A percentile compares a stretch with the other conserved stretches of the same genome.
Conservation (phyloP, 768 basidiomycete species). For the Leccinum uliginosum region DNA sequence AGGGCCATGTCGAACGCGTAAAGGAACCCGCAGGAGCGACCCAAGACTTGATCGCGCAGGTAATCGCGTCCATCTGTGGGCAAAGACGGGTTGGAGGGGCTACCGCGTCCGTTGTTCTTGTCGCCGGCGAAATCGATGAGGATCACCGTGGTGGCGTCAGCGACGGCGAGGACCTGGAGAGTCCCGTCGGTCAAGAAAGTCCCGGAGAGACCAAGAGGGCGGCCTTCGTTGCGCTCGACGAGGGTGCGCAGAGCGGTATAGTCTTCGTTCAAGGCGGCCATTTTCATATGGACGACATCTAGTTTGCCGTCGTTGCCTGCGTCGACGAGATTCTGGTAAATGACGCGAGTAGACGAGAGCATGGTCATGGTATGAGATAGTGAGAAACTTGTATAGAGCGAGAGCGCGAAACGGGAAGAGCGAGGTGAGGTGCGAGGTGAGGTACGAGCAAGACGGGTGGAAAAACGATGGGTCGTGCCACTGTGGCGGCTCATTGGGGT, state of each 20-base stretch:
- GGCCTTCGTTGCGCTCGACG: constrained; percentile 31
- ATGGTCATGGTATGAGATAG: constrained; percentile 1
- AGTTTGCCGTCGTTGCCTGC: constrained; percentile 23
- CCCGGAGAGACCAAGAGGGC: constrained; percentile 28
- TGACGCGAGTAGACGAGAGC: constrained; percentile 11
- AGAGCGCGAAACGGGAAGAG: not conserved
- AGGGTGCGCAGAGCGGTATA: constrained; percentile 15
- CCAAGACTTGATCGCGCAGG: constrained; percentile 27
- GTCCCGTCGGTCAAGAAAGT: constrained; percentile 19
- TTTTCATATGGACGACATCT: constrained; percentile 8
- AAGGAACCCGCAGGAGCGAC: constrained; percentile 24
- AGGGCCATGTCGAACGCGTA: constrained; percentile 30
- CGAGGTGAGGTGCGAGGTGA: not conserved
- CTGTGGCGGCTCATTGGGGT: not conserved
- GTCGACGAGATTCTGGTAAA: constrained; percentile 27
- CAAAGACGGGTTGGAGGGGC: constrained; percentile 14
- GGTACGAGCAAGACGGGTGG: constrained; percentile 3
- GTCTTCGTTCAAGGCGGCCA: constrained; percentile 25
- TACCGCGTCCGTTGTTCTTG: constrained; percentile 34
- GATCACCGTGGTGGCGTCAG: constrained; percentile 25
- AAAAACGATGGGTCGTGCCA: constrained; percentile 2
- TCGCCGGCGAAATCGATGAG: constrained; percentile 23
- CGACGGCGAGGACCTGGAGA: constrained; percentile 25
- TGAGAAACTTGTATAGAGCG: not conserved
- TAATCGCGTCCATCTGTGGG: constrained; percentile 22